Conservation (phyloP, 306 rosid species). For the Cyamopsis tetragonoloba region DNA sequence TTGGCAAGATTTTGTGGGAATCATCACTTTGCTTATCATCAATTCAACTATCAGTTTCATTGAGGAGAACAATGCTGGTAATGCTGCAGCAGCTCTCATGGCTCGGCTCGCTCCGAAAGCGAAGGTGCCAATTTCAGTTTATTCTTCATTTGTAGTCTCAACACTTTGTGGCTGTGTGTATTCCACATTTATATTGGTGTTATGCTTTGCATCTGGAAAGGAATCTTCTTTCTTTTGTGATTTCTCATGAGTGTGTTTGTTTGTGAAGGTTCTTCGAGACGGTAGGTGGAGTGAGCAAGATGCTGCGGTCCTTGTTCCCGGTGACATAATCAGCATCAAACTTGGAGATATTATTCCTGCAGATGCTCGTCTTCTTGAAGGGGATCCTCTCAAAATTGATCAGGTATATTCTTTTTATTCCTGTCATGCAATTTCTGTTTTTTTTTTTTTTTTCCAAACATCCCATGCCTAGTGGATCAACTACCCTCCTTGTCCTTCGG, state of each 20-base stretch:
- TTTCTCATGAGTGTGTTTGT: constrained; percentile 25
- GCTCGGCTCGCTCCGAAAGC: constrained; percentile 98
- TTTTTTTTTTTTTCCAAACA: constrained; percentile 1
- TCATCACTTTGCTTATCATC: constrained; percentile 82
- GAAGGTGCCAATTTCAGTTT: constrained; percentile 53
- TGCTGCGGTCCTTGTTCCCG: constrained; percentile 79
- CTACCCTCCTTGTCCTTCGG: background rate
- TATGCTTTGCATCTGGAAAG: constrained; percentile 4
- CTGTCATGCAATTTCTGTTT: background rate
- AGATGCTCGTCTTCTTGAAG: constrained; percentile 96
- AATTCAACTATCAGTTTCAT: constrained; percentile 97
- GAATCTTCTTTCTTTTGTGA: background rate
- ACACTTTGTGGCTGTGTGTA: background rate
- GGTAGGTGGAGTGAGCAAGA: constrained; percentile 96
- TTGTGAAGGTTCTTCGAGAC: constrained; percentile 85
- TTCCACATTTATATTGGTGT: background rate
- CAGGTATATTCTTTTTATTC: constrained; percentile 47
- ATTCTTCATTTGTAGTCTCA: background rate
- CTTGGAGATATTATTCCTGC: constrained; percentile 94
- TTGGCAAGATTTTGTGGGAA: constrained; percentile 99
- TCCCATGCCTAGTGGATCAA: background rate
- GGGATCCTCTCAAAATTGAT: constrained; percentile 95
- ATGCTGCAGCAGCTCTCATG: constrained; percentile 99
- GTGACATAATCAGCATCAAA: constrained; percentile 85
- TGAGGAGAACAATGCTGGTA: constrained; percentile 97